Percentiles rank a stretch among this genome's conserved stretches.
Evolutionary conservation across 768 basidiomycete species (phyloP).

Genomic region (Brasilioporus rufonigricans): DNA sequence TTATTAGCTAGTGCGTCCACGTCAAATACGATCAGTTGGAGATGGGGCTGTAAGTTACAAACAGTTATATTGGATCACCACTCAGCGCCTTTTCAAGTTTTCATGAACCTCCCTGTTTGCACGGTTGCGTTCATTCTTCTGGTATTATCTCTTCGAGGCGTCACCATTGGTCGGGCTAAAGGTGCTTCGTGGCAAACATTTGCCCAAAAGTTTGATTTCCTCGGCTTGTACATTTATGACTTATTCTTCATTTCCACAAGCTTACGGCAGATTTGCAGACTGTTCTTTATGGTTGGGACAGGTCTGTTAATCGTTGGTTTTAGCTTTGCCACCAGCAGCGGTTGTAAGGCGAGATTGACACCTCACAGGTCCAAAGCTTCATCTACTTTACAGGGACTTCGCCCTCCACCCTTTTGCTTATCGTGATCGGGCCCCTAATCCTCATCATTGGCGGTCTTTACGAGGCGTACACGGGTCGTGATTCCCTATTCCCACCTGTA

Average conservation of each 20-base stretch:
- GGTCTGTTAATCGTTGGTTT: constrained; percentile 76
- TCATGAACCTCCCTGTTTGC: constrained; percentile 79
- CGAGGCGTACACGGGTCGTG: constrained; percentile 63
- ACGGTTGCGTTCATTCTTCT: constrained; percentile 57
- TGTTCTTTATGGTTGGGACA: constrained; percentile 74
- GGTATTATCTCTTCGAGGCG: constrained; percentile 54
- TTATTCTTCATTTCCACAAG: constrained; percentile 12
- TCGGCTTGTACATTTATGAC: constrained; percentile 61
- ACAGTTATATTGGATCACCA: constrained; percentile 9
- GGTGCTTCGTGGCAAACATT: constrained; percentile 59
- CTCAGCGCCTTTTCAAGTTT: constrained; percentile 49
- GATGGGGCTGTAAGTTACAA: constrained; percentile 76
- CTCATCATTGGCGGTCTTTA: constrained; percentile 63
- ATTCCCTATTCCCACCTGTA: constrained; percentile 68
- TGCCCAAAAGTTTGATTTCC: constrained; percentile 64
- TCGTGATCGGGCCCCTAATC: constrained; percentile 52
- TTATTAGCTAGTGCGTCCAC: constrained; percentile 26
- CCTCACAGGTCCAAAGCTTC: constrained; percentile 6
- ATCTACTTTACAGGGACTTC: constrained; percentile 51
- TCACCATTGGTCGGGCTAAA: constrained; percentile 44
- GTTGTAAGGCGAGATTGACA: constrained; percentile 51
- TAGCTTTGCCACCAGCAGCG: constrained; percentile 64
- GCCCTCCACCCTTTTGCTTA: constrained; percentile 57
- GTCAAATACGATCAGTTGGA: constrained; percentile 52
- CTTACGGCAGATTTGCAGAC: constrained; percentile 39